Base-by-base conservation (phyloP, 306 rosid species). In the Hippophae rhamnoides region DNA sequence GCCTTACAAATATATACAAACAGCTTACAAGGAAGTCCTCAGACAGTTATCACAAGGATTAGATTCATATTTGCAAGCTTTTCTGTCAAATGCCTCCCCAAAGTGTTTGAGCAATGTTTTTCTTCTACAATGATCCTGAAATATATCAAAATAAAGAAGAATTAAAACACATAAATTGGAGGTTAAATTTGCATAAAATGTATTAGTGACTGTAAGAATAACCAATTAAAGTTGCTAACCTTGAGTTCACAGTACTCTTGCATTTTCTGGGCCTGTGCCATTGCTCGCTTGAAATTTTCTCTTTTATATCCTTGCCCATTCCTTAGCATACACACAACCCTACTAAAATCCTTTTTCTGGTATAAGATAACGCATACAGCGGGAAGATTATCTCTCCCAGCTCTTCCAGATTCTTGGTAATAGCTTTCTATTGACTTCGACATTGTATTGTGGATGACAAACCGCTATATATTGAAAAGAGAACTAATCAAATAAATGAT, bases 321-420 rank as follows among this genome's bases (percentile, higher is more conserved):
- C 62, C 96, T 82, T 67, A 92, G 71, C 98, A 87, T 79, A 72
- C 96, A 92, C 57, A 85, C 98, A 14, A 92, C 86, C 52, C 95
- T 75, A 63, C 96, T 92, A 52, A 92, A 92, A 83, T 92, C 96
- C 83, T 92, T 92, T 83, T 85, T 92, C 71, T 87, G 98, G 79
- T 92, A 92, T 18, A 92, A 62, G 53, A 77, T 77, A 70, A 87
- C 78, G 82, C 96, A 92, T 31, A 76, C 77, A n/a, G 98, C 82
- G 43, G 86, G 83, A 62, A 69, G 78, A 82, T 78, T 77, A 70
- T 87, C 98, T 72, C 98, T 92, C 60, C 98, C 98, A n/a, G 98
- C 96, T 72, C 98, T 79, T 70, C 98, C 96, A 53, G 96, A 87
- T 84, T 92, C 98, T 78, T 92, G 98, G 73, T 92, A 92, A 75